phyloP scores from a whole-genome alignment of 352 stramenopile genomes.

The Globisporangium paroecandrum region DNA sequence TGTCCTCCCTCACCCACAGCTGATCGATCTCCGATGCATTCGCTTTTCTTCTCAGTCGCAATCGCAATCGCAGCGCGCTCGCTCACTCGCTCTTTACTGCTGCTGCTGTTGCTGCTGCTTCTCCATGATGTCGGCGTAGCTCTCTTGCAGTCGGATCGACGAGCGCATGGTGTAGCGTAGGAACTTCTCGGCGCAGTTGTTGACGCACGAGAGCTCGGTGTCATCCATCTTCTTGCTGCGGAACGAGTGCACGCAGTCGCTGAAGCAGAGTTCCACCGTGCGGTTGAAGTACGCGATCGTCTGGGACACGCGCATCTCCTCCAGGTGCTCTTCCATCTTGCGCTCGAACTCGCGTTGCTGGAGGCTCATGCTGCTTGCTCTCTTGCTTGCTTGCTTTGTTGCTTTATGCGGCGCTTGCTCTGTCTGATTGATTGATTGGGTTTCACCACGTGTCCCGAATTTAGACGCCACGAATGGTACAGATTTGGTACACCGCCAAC shows the following conservation, averaged over 20 bases:
- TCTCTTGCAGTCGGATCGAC: slow-evolving; percentile 85
- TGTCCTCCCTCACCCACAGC: neutral
- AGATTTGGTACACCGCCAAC: neutral
- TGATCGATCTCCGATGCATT: neutral
- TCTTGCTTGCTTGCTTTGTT: neutral
- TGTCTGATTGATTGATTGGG: slow-evolving; percentile 10
- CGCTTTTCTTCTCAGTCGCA: neutral
- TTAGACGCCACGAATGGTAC: neutral
- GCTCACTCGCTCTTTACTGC: slow-evolving; percentile 24
- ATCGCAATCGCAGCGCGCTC: neutral
- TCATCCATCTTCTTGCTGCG: slow-evolving; percentile 90
- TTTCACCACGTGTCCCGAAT: slow-evolving; percentile 16
- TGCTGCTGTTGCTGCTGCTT: slow-evolving; percentile 69
- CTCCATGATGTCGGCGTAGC: slow-evolving; percentile 85
- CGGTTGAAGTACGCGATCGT: slow-evolving; percentile 88
- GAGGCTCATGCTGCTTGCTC: slow-evolving; percentile 36
- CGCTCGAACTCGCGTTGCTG: slow-evolving; percentile 81
- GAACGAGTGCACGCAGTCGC: slow-evolving; percentile 88
- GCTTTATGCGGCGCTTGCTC: neutral
- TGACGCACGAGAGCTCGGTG: slow-evolving; percentile 87
- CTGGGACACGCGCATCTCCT: slow-evolving; percentile 89
- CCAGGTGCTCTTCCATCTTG: slow-evolving; percentile 90
- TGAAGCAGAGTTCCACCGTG: slow-evolving; percentile 88
- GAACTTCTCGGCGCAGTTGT: slow-evolving; percentile 89
- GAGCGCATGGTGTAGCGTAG: slow-evolving; percentile 89